Base-by-base conservation (phyloP, 2,329 filamentous ascomycete species). In the Aureobasidium zeae region DNA sequence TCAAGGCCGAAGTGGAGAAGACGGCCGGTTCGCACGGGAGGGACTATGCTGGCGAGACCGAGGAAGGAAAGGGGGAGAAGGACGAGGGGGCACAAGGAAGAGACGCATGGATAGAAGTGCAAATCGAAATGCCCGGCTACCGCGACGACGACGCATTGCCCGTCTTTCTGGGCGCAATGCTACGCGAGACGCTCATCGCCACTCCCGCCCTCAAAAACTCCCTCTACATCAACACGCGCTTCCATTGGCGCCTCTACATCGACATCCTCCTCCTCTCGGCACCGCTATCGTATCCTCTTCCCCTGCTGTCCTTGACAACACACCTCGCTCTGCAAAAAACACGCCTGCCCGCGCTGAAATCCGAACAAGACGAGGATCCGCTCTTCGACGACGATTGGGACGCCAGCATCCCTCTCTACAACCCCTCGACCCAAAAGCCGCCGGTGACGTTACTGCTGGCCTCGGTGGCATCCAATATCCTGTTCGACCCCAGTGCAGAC, bases 351-450 rank as follows among this genome's bases (percentile, higher is more conserved):
- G 76, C 79, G 19, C 72, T 95, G 39, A 86, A 86, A 60, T 95
- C 88, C 1, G 84, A 94, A 62, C 77, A 77, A 46, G 89, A 96
- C 65, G 91, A 98, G 67, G 91, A 98, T 55, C 91, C 91, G 10
- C 80, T 95, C 59, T 98, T 98, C 65, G 83, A 95, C 67, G 91
- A 98, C 65, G 91, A 98, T 67, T 98, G 91, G 91, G 86, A 83
- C 51, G 83, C 83, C 12, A 80, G 87, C 1, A 73, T 77, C 13
- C 80, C 79, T 46, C 69, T 98, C 21, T 98, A 93, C 66, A 45
- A 45, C 19, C 32, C 46, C 17, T 15, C 28, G 2, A 39, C 48
- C 30, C 50, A 70, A 22, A 76, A 81, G 36, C 91, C 91, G 4
- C 87, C 91, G 0, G 76, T 98, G 45, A 95, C 89, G 3, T 74